These are phyloP conservation scores for Citrus sp. DNA, from an alignment of 345 rosid genomes.

Conservation along the genomic window DNA sequence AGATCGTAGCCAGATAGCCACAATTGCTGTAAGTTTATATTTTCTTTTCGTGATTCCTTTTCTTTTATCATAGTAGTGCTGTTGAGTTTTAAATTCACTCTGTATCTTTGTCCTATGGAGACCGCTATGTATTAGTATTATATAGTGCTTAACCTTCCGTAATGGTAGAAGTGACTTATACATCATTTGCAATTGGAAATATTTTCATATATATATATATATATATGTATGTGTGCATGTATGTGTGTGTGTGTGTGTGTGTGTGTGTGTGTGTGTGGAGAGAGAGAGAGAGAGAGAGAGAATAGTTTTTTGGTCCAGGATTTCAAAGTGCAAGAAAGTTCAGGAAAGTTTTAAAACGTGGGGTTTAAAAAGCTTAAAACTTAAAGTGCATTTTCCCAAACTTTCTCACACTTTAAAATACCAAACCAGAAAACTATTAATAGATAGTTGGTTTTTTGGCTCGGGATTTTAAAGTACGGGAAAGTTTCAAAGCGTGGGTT, in stretches of 20 bases:
- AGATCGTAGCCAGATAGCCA: conserved; percentile 98
- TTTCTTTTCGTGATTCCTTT: conserved; percentile 4
- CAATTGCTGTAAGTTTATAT: conserved; percentile 83
- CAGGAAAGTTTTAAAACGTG: too few species aligned
- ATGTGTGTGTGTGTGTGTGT: rapidly evolving
- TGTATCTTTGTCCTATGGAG: background rate
- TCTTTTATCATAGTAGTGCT: background rate
- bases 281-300: too few species aligned
- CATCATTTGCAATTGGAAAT: background rate
- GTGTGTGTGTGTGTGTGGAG: rapidly evolving
- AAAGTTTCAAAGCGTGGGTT: too few species aligned
- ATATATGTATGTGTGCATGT: rapidly evolving
- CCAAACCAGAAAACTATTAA: too few species aligned
- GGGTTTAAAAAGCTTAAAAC: too few species aligned
- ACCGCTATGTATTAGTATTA: background rate
- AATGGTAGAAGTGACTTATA: background rate
- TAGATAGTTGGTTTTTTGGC: too few species aligned
- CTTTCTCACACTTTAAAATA: too few species aligned
- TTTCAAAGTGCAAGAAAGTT: too few species aligned
- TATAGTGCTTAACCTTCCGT: background rate
- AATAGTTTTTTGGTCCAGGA: too few species aligned
- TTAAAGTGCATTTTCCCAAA: too few species aligned
- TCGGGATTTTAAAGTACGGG: too few species aligned
- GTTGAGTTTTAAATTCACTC: background rate
- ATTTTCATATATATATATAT: background rate